Percentiles rank a stretch among this genome's conserved stretches.
phyloP scores from a whole-genome alignment of 331 rosid genomes.

The Cydonia oblonga region DNA sequence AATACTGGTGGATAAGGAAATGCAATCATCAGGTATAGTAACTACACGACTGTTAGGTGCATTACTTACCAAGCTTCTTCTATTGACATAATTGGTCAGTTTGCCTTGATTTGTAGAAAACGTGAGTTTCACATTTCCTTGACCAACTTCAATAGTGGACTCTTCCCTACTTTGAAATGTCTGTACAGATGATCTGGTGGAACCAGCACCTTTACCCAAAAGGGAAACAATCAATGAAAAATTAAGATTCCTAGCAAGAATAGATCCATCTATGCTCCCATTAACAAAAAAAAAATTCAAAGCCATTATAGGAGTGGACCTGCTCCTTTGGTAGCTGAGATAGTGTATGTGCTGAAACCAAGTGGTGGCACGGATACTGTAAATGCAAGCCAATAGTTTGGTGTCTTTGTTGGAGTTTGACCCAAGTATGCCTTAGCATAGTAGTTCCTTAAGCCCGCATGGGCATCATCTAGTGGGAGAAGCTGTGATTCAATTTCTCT shows the following conservation, averaged over 20 bases:
- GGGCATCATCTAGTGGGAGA: slow-evolving; percentile 31
- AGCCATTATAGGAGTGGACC: no score
- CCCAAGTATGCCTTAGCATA: slow-evolving; percentile 42
- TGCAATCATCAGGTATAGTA: neutral
- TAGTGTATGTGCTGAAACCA: slow-evolving; percentile 42
- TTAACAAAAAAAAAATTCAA: no score
- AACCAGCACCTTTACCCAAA: slow-evolving; percentile 35
- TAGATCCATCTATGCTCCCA: no score
- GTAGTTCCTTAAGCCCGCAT: slow-evolving; percentile 25
- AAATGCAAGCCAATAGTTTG: slow-evolving; percentile 47
- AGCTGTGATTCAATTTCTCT: slow-evolving; percentile 38
- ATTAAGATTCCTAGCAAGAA: no score
- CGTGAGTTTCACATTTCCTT: slow-evolving; percentile 38
- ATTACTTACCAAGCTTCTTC: slow-evolving; percentile 30
- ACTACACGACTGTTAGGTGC: neutral
- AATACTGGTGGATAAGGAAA: neutral
- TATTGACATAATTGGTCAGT: slow-evolving; percentile 27
- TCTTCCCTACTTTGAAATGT: slow-evolving; percentile 23
- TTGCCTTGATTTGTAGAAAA: slow-evolving; percentile 29
- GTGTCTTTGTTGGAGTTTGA: slow-evolving; percentile 27
- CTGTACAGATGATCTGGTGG: slow-evolving; percentile 54
- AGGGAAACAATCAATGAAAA: neutral
- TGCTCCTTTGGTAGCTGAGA: slow-evolving; percentile 8
- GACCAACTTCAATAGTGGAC: slow-evolving; percentile 35
- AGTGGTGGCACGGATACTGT: slow-evolving; percentile 42